These are phyloP conservation scores for Fusarium beomiforme DNA, from an alignment of 2,329 filamentous ascomycete genomes.

Conservation along the genomic window DNA sequence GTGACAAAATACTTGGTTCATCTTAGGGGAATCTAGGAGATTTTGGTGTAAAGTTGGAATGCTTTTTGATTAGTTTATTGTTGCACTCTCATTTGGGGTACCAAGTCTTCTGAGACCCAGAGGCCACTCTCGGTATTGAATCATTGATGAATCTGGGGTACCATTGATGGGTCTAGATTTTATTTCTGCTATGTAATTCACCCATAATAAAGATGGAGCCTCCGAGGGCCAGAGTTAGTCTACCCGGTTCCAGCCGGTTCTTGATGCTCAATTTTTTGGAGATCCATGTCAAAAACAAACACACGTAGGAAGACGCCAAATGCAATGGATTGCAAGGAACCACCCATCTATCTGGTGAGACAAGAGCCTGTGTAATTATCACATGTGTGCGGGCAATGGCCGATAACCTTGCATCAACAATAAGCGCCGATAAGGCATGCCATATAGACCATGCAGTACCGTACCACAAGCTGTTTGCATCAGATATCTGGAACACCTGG, in stretches of 20 bases:
- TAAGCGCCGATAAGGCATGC: slow-evolving; percentile 19
- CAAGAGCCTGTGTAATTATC: slow-evolving; percentile 3
- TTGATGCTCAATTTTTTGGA: neutral
- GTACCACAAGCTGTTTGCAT: neutral
- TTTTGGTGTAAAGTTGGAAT: no score
- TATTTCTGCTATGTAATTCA: slow-evolving; percentile 1
- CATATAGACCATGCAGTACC: no score
- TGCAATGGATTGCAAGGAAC: slow-evolving; percentile 1
- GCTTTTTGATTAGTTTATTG: no score
- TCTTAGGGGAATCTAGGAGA: no score
- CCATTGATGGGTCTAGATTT: no score
- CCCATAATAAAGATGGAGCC: slow-evolving; percentile 7
- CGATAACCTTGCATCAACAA: slow-evolving; percentile 21
- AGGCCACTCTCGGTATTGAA: neutral
- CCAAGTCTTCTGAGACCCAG: no score
- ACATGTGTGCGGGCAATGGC: slow-evolving; percentile 17
- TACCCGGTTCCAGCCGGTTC: slow-evolving; percentile 11
- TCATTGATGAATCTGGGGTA: slow-evolving; percentile 4
- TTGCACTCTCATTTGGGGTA: no score
- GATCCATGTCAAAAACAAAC: neutral
- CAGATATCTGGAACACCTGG: slow-evolving; percentile 7
- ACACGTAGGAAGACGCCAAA: neutral
- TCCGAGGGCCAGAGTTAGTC: neutral
- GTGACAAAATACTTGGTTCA: no score
- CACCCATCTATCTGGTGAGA: slow-evolving; percentile 1